A percentile compares a stretch with the other conserved stretches of the same genome.
These are phyloP conservation scores for Cucurbita argyrosperma DNA, from an alignment of 306 rosid genomes.

Conservation along the genomic window DNA sequence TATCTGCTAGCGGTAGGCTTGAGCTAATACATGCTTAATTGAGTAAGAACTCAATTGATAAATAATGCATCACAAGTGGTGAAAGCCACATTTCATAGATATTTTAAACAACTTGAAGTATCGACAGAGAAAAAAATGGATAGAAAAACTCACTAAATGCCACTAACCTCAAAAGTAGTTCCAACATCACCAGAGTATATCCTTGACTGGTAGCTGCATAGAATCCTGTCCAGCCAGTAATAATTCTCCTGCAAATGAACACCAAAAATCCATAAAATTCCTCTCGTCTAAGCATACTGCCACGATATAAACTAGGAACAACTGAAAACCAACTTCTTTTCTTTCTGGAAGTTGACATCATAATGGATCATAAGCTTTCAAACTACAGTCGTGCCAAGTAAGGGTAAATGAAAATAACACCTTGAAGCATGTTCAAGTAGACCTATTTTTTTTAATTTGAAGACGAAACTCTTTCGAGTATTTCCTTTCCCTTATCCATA, in stretches of 20 bases:
- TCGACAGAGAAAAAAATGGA: no score
- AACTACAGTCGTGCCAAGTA: background rate
- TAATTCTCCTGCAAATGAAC: slow-evolving; percentile 54
- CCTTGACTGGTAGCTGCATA: slow-evolving; percentile 88
- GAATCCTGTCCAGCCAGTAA: slow-evolving; percentile 89
- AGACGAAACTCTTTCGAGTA: background rate
- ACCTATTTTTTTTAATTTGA: background rate
- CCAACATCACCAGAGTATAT: slow-evolving; percentile 69
- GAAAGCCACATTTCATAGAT: background rate
- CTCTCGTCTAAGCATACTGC: background rate
- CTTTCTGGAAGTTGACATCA: background rate
- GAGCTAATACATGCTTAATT: background rate
- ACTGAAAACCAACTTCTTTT: background rate
- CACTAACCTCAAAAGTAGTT: slow-evolving; percentile 63
- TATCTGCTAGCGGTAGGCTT: no score
- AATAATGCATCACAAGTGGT: background rate
- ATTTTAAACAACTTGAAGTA: background rate
- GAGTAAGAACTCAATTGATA: background rate
- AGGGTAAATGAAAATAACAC: background rate
- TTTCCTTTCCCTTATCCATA: background rate
- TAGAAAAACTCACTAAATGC: background rate
- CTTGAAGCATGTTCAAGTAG: background rate
- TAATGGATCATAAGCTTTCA: background rate
- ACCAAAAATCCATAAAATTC: background rate
- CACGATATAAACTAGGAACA: background rate